Conservation (phyloP, 805 yeast genomes). For the Clavispora fructus region DNA sequence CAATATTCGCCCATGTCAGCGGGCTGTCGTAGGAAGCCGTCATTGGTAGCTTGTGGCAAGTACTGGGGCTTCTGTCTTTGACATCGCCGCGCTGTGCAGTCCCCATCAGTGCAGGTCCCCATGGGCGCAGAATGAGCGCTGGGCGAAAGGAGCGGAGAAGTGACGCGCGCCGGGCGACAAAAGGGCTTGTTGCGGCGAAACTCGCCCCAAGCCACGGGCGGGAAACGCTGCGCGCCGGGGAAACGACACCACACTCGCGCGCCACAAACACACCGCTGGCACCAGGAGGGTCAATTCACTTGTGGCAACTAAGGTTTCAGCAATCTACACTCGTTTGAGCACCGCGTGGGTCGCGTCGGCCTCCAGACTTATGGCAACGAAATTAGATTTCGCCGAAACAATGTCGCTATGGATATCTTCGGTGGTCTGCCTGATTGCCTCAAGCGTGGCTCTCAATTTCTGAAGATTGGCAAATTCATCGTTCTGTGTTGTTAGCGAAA, state of each 20-base stretch:
- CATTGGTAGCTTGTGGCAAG: conserved; percentile 3
- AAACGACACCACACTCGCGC: neutral
- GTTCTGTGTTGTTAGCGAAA: neutral
- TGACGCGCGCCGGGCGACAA: neutral
- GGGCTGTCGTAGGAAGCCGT: conserved; percentile 11
- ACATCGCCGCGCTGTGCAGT: neutral
- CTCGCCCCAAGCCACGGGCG: too few relatives aligned
- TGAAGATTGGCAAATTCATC: conserved; percentile 17
- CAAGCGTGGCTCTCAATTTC: conserved; percentile 26
- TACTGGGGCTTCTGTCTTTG: neutral
- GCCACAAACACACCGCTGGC: neutral
- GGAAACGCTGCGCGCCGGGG: too few relatives aligned
- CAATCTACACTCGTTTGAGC: conserved; percentile 1
- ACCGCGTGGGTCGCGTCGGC: conserved; percentile 2
- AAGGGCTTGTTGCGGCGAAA: neutral
- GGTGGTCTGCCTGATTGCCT: conserved; percentile 24
- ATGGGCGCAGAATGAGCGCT: neutral
- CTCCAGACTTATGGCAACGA: conserved; percentile 7
- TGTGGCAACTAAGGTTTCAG: too few relatives aligned
- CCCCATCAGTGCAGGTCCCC: neutral
- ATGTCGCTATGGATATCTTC: conserved; percentile 24
- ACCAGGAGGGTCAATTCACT: too few relatives aligned
- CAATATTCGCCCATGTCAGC: conserved; percentile 11
- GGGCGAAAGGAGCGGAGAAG: neutral
- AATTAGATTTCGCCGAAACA: conserved; percentile 16